Conservation (phyloP, 2,329 filamentous ascomycete species). For the Botrytis byssoidea region DNA sequence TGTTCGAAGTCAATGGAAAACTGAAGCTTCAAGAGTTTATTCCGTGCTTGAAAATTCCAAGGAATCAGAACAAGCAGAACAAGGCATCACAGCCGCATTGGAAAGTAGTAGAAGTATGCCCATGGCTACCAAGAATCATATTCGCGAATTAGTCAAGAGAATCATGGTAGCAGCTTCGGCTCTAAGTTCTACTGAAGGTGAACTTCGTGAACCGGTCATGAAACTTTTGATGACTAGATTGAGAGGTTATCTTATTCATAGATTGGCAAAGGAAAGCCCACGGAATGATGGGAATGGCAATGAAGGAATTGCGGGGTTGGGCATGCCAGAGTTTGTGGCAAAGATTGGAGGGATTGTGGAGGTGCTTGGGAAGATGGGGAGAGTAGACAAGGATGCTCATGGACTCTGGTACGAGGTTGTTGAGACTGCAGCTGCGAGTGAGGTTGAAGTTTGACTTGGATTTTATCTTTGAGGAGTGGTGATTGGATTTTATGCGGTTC, state of each 20-base stretch:
- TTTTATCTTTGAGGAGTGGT: not conserved
- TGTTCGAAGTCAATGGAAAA: slow-evolving; percentile 74
- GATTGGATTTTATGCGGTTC: not conserved
- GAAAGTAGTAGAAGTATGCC: slow-evolving; percentile 65
- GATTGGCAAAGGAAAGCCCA: slow-evolving; percentile 60
- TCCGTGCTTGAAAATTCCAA: slow-evolving; percentile 61
- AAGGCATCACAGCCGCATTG: slow-evolving; percentile 61
- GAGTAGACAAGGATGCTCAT: slow-evolving; percentile 67
- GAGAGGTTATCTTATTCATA: slow-evolving; percentile 62
- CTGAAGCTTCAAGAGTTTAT: slow-evolving; percentile 69
- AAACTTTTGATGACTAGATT: slow-evolving; percentile 67
- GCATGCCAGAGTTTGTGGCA: slow-evolving; percentile 71
- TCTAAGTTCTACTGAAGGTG: slow-evolving; percentile 29
- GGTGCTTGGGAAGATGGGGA: slow-evolving; percentile 61
- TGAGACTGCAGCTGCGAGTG: slow-evolving; percentile 21
- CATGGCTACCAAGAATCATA: slow-evolving; percentile 57
- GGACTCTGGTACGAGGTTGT: slow-evolving; percentile 64
- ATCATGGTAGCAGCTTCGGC: slow-evolving; percentile 44
- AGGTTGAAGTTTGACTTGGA: not conserved
- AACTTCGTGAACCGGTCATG: slow-evolving; percentile 54
- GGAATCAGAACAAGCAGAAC: slow-evolving; percentile 49
- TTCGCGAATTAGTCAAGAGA: slow-evolving; percentile 57
- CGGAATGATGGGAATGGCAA: slow-evolving; percentile 62
- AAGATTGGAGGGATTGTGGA: slow-evolving; percentile 69
- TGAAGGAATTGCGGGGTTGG: slow-evolving; percentile 61